A percentile compares a stretch with the other conserved stretches of the same genome.
These are phyloP conservation scores for Saprolegnia parasitica DNA, from an alignment of 352 stramenopile species.

Conservation along the genomic window DNA sequence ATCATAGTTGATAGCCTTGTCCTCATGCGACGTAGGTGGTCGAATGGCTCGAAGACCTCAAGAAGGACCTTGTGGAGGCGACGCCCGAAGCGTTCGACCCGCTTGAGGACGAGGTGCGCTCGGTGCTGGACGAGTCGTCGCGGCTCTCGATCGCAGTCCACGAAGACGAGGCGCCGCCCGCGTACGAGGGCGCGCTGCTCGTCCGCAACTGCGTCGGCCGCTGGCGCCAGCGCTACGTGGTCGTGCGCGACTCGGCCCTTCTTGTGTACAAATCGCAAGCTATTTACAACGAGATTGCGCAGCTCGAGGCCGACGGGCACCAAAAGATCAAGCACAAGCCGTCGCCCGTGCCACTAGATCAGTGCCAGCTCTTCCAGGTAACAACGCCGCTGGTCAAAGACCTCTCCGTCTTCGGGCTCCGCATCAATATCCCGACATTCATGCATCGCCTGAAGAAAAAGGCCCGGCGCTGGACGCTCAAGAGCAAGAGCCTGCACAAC, in stretches of 20 bases:
- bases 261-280: constrained; percentile 19
- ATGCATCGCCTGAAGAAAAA: constrained; percentile 25
- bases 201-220: constrained; percentile 10
- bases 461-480: constrained; percentile 17
- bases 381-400: constrained; percentile 7
- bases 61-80: constrained; percentile 15
- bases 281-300: neutral
- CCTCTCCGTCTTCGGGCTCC: constrained; percentile 7
- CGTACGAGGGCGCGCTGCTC: constrained; percentile 9
- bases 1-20: neutral
- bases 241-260: constrained; percentile 16
- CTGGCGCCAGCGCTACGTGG: constrained; percentile 23
- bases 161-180: constrained; percentile 10
- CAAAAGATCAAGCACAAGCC: neutral
- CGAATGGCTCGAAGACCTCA: constrained; percentile 29
- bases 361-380: constrained; percentile 17
- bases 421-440: constrained; percentile 6
- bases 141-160: neutral
- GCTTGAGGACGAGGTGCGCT: constrained; percentile 11
- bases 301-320: constrained; percentile 2
- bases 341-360: neutral
- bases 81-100: neutral
- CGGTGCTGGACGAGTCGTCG: neutral
- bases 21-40: constrained; percentile 5
- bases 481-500: neutral